These are phyloP conservation scores for Lentinula boryana DNA, from an alignment of 768 basidiomycete species.

Conservation along the genomic window DNA sequence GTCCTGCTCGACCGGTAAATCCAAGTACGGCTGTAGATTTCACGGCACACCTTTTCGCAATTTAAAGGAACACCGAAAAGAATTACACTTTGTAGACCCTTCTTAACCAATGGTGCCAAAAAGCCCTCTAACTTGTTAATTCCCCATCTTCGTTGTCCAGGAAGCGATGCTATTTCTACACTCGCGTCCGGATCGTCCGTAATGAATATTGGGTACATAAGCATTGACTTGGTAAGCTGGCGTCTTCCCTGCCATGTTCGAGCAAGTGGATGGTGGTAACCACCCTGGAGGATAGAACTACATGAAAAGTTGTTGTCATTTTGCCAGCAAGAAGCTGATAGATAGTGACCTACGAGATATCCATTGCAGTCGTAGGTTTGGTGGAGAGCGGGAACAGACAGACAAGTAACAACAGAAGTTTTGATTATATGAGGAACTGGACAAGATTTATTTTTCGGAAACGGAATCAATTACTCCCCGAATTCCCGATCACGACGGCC, in stretches of 20 bases:
- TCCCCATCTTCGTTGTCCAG: constrained; percentile 91
- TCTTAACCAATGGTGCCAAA: constrained; percentile 79
- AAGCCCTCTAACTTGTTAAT: constrained; percentile 89
- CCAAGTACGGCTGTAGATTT: background rate
- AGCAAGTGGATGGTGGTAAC: constrained; percentile 87
- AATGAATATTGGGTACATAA: constrained; percentile 99
- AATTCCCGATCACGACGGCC: background rate
- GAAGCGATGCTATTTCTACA: constrained; percentile 70
- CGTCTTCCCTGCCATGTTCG: constrained; percentile 84
- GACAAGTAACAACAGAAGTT: background rate
- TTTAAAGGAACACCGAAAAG: constrained; percentile 88
- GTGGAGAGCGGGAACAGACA: background rate
- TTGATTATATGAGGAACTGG: background rate
- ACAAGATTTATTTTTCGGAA: background rate
- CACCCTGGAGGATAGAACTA: constrained; percentile 84
- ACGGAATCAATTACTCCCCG: background rate
- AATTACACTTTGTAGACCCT: constrained; percentile 88
- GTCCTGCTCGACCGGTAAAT: constrained; percentile 47
- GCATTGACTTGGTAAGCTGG: constrained; percentile 82
- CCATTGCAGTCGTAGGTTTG: background rate
- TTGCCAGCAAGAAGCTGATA: background rate
- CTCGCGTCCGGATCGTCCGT: constrained; percentile 89
- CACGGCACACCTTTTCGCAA: constrained; percentile 59
- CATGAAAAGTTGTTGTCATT: background rate
- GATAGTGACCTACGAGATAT: constrained; percentile 6